These are phyloP conservation scores for Erodium chrysanthum DNA, from an alignment of 441 rosid genomes.

Conservation along the genomic window DNA sequence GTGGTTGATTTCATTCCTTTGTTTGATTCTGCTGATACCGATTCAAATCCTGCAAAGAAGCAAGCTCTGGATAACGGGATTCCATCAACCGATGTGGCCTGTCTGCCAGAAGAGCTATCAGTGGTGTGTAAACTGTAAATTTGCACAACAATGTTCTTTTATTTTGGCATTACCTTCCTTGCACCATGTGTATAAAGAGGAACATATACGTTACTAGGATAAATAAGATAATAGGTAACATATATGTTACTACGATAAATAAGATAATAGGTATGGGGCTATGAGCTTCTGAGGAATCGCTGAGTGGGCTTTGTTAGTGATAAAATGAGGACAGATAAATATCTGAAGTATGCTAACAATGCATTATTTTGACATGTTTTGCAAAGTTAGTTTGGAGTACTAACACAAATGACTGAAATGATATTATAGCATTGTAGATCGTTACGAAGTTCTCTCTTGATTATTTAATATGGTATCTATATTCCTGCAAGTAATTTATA, in stretches of 20 bases:
- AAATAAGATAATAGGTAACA: neutral
- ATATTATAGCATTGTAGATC: neutral
- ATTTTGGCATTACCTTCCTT: neutral
- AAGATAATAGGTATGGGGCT: conserved; percentile 3
- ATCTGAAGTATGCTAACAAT: neutral
- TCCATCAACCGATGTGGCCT: conserved; percentile 29
- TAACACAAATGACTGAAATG: neutral
- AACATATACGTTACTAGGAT: neutral
- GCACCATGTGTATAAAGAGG: neutral
- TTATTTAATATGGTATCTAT: neutral
- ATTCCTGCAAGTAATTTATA: neutral
- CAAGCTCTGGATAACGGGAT: conserved; percentile 54
- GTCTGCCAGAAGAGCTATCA: conserved; percentile 37
- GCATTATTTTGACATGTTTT: neutral
- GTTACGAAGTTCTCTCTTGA: neutral
- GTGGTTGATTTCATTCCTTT: conserved; percentile 59
- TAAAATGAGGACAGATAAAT: conserved; percentile 5
- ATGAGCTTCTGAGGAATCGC: conserved; percentile 14
- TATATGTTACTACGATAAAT: neutral
- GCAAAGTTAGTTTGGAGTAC: neutral
- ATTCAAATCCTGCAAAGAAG: conserved; percentile 66
- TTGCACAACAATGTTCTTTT: conserved; percentile 5
- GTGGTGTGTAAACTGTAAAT: conserved; percentile 36
- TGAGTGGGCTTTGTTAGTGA: neutral
- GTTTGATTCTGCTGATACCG: conserved; percentile 26